phyloP scores from a whole-genome alignment of 2,329 filamentous ascomycete species.

The Periconia sp. region DNA sequence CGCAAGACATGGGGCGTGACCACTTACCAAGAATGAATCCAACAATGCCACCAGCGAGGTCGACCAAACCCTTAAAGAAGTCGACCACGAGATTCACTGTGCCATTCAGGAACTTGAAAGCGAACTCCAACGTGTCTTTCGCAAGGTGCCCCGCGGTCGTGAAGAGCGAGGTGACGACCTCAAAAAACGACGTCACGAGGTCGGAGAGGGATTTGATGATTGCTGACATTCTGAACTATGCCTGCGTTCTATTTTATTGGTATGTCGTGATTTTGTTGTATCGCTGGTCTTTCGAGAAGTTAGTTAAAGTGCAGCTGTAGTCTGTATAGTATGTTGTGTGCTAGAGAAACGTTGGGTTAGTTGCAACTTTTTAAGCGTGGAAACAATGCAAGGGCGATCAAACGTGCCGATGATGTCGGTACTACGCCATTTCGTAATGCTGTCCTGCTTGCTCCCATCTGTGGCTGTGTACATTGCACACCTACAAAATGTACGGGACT shows the following conservation, averaged over 20 bases:
- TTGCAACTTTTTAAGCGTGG: background rate
- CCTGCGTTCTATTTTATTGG: background rate
- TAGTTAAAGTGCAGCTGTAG: background rate
- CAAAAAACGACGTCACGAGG: constrained; percentile 33
- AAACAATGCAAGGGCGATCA: background rate
- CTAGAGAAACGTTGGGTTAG: background rate
- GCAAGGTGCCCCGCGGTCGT: constrained; percentile 35
- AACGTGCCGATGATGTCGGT: constrained; percentile 13
- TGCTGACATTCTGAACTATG: constrained; percentile 30
- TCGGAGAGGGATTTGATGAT: constrained; percentile 36
- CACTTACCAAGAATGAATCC: constrained; percentile 35
- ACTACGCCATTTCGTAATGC: constrained; percentile 9
- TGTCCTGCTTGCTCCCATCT: background rate
- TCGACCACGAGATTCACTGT: constrained; percentile 33
- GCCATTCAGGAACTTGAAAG: constrained; percentile 26
- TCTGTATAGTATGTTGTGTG: background rate
- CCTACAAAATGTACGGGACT: too few relatives aligned
- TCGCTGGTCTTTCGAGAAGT: background rate
- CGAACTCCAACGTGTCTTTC: constrained; percentile 31
- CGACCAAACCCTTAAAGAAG: constrained; percentile 36
- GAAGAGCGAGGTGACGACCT: constrained; percentile 40
- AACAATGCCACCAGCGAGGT: constrained; percentile 37
- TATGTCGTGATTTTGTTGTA: constrained; percentile 4
- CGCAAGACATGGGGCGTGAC: background rate
- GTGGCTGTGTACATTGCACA: background rate